These are phyloP conservation scores for Penicillium fuscoglaucum DNA, from an alignment of 2,329 filamentous ascomycete species.

Conservation along the genomic window DNA sequence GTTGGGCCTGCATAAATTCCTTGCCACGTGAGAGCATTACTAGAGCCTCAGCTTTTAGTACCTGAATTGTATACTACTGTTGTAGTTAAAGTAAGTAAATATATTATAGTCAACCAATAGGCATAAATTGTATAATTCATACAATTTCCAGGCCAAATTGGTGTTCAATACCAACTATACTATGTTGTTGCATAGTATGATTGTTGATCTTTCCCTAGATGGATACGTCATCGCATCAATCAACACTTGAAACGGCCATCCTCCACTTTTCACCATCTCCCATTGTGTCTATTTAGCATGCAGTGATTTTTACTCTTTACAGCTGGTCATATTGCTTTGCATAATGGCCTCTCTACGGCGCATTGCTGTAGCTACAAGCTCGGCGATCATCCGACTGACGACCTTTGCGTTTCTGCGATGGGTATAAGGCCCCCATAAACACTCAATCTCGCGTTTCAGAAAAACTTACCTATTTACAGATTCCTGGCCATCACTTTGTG, in stretches of 20 bases:
- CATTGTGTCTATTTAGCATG: background rate
- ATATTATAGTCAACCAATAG: too few relatives aligned
- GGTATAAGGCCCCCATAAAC: conserved; percentile 30
- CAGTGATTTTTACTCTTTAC: background rate
- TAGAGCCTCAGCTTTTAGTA: too few relatives aligned
- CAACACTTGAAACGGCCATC: background rate
- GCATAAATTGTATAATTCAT: too few relatives aligned
- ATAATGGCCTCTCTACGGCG: conserved; percentile 37
- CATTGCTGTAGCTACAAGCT: conserved; percentile 38
- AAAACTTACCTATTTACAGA: conserved; percentile 29
- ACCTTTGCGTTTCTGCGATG: conserved; percentile 48
- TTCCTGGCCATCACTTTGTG: conserved; percentile 40
- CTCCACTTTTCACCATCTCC: background rate
- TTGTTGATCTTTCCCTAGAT: background rate
- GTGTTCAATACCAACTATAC: background rate
- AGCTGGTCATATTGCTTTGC: conserved; percentile 2
- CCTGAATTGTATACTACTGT: background rate
- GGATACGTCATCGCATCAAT: conserved; percentile 10
- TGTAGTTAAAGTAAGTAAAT: background rate
- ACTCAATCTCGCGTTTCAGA: too few relatives aligned
- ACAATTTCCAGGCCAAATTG: background rate
- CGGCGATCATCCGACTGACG: conserved; percentile 37
- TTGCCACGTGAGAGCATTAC: background rate
- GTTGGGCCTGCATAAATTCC: background rate
- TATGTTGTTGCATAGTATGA: background rate